These are phyloP conservation scores for Trypanosoma lewisi DNA, from an alignment of 208 protist species.

Conservation along the genomic window DNA sequence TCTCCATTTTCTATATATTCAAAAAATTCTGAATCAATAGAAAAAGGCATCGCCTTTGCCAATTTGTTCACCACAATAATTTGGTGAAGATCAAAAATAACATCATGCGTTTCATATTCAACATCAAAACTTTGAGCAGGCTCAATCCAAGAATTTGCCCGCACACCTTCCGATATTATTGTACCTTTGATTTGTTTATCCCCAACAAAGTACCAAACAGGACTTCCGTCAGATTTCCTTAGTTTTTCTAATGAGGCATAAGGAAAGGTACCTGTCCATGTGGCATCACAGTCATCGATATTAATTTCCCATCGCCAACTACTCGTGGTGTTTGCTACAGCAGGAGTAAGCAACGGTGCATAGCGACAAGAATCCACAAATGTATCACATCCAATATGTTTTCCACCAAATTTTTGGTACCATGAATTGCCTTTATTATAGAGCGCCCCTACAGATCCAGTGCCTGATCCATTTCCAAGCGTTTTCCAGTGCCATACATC, in stretches of 20 bases:
- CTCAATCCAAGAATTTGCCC: constrained; percentile 58
- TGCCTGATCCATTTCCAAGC: constrained; percentile 39
- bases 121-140: constrained; percentile 44
- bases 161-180: constrained; percentile 69
- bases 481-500: constrained; percentile 71
- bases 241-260: constrained; percentile 45
- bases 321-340: constrained; percentile 31
- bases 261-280: constrained; percentile 74
- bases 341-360: constrained; percentile 76
- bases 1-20: constrained; percentile 58
- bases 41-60: constrained; percentile 27
- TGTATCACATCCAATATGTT: constrained; percentile 73
- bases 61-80: constrained; percentile 50
- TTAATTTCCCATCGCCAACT: constrained; percentile 58
- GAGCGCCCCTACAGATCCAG: constrained; percentile 50
- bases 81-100: constrained; percentile 62
- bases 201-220: constrained; percentile 55
- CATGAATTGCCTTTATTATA: constrained; percentile 64
- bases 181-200: constrained; percentile 53
- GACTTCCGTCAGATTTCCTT: constrained; percentile 31
- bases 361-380: constrained; percentile 74
- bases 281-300: constrained; percentile 78
- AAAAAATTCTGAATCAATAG: constrained; percentile 77
- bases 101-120: constrained; percentile 45
- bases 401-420: constrained; percentile 89